Base-by-base conservation (phyloP, 352 stramenopile genomes). In the Blastocystis sp. region DNA sequence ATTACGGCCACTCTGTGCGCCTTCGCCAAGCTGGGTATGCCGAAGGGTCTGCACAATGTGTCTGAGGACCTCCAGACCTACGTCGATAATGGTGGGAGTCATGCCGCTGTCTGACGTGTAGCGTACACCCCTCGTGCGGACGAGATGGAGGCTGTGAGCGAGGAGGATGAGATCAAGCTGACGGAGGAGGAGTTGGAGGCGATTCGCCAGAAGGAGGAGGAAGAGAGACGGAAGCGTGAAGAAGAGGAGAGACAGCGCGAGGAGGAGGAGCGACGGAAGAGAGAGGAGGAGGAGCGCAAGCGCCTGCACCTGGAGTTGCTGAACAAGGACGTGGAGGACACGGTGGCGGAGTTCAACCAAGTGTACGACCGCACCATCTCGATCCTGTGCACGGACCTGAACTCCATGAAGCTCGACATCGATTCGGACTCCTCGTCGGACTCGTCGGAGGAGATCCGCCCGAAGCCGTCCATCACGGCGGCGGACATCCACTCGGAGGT, bases 1-100 rank as follows among this genome's bases (percentile, higher is more conserved):
- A 84, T 84, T 56, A 84, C 74, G 41, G 74, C 74, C 23, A 84
- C 74, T 41, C 74, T 84, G 7, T 84, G 74, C 38, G 74, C 74
- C 56, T 84, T 84, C 34, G 74, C 74, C 19, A 84, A 84, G 53
- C 28, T 84, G 74, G 74, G 74, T 3, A 84, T 84, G 9, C 74
- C 52, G 2, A 84, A 84, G 60, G 74, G 74, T 70, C 43, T 84
- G 34, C 56, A 84, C n/a, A 67, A 84, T n/a, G 74, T 84, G 28
- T 67, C 45, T 17, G 56, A 84, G 61, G 61, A 84, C 34, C 53
- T 84, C 53, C 52, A 84, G 53, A 34, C 28, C 3, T 84, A 84
- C 60, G 53, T 84, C 34, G 74, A 84, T 52, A 66, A 67, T 34
- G 21, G 66, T 76, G 52, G 2, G 66, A 38, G 41, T 56, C 14